phyloP scores from a whole-genome alignment of 106 monocot genomes.

The Apostasia shenzhenica region DNA sequence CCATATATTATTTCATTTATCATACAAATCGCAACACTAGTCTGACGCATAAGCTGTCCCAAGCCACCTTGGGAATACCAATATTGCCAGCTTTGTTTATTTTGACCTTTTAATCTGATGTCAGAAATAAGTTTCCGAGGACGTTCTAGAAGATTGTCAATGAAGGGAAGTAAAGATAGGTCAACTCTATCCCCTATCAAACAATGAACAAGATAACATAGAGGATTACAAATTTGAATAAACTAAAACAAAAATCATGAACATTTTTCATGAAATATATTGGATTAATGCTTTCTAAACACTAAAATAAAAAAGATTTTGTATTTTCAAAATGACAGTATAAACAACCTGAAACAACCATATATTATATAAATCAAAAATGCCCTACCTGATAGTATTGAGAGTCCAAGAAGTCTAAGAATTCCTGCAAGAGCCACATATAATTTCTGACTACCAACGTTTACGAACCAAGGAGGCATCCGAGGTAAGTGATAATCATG shows the following conservation, averaged over 20 bases:
- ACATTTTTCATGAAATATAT: background rate
- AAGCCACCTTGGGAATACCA: conserved; percentile 59
- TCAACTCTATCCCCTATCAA: conserved; percentile 32
- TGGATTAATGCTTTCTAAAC: background rate
- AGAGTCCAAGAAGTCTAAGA: conserved; percentile 77
- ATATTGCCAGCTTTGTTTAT: conserved; percentile 52
- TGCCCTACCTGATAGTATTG: conserved; percentile 61
- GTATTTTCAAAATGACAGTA: background rate
- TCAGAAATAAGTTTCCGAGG: conserved; percentile 61
- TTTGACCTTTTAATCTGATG: conserved; percentile 50
- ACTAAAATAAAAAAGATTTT: background rate
- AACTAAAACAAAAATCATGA: no score
- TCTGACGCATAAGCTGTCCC: conserved; percentile 58
- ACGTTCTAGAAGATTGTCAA: conserved; percentile 68
- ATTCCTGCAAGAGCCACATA: conserved; percentile 68
- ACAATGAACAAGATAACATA: conserved; percentile 11
- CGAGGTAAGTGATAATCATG: conserved; percentile 52
- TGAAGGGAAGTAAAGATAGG: conserved; percentile 42
- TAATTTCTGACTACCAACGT: conserved; percentile 54
- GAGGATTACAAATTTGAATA: no score
- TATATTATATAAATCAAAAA: conserved; percentile 1
- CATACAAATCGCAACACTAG: conserved; percentile 78
- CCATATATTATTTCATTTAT: conserved; percentile 91
- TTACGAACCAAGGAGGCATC: conserved; percentile 92
- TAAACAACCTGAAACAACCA: background rate